Evolutionary conservation across 805 yeast species (phyloP).

Genomic region (Myxozyma geophila): DNA sequence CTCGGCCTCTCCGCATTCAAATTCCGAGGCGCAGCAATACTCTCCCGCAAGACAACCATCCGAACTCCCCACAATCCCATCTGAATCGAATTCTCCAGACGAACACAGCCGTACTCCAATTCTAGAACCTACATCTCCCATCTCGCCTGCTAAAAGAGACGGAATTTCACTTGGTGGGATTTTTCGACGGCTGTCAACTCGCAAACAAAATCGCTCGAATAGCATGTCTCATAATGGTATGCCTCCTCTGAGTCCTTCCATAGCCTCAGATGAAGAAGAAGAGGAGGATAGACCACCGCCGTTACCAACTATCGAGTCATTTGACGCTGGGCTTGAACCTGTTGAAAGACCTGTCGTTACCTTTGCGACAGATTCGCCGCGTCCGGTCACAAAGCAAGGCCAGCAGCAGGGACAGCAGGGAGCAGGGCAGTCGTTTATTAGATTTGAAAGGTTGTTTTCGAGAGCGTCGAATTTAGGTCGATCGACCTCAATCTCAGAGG

Average conservation of each 20-base stretch:
- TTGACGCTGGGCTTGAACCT: not conserved
- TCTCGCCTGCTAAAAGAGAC: constrained; percentile 17
- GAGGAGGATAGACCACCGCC: constrained; percentile 33
- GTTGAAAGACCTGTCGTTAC: constrained; percentile 14
- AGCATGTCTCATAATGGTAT: constrained; percentile 14
- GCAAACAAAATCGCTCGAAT: constrained; percentile 26
- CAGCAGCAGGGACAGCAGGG: constrained; percentile 13
- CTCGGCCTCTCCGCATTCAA: constrained; percentile 20
- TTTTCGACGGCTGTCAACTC: constrained; percentile 30
- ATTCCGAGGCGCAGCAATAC: constrained; percentile 5
- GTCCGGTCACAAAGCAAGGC: not conserved
- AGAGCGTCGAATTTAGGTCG: constrained; percentile 34
- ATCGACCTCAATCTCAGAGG: constrained; percentile 36
- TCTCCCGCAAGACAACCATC: constrained; percentile 3
- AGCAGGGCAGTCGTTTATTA: constrained; percentile 30
- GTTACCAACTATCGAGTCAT: constrained; percentile 26
- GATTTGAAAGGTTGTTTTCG: constrained; percentile 34
- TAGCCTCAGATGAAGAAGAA: constrained; percentile 23
- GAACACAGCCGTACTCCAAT: constrained; percentile 3
- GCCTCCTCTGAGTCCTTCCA: constrained; percentile 12
- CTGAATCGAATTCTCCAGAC: constrained; percentile 15
- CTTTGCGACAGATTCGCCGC: constrained; percentile 9
- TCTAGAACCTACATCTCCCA: not conserved
- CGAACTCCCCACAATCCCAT: constrained; percentile 26
- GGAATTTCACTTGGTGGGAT: constrained; percentile 33